These are phyloP conservation scores for Linderina pennispora DNA, from an alignment of 192 early-diverging fungal species.

Conservation along the genomic window DNA sequence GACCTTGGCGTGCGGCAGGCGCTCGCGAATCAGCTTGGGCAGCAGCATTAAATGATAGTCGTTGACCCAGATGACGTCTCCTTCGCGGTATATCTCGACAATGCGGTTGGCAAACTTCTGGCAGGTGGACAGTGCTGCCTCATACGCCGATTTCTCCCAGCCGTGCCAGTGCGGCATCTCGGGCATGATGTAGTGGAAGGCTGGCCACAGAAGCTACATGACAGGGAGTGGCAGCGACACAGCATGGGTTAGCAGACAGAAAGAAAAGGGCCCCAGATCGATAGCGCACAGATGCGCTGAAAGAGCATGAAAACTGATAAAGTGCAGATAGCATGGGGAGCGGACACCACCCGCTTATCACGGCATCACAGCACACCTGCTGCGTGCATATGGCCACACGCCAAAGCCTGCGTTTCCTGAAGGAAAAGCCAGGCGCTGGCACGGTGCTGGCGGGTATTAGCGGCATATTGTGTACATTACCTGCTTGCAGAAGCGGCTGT, in stretches of 20 bases:
- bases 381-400: too few species aligned
- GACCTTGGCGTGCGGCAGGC: conserved; percentile 78
- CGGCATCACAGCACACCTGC: conserved; percentile 2
- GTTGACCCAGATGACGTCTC: conserved; percentile 96
- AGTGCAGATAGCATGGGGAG: too few species aligned
- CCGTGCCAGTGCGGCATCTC: conserved; percentile 79
- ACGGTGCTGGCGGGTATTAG: too few species aligned
- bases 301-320: too few species aligned
- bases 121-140: conserved; percentile 79
- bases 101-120: conserved; percentile 80
- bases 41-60: conserved; percentile 97
- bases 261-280: too few species aligned
- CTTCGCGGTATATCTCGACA: conserved; percentile 63
- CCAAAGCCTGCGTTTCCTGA: too few species aligned
- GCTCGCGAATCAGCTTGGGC: conserved; percentile 78
- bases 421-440: too few species aligned
- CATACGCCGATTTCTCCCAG: conserved; percentile 76
- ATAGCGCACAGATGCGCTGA: too few species aligned
- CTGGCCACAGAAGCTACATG: conserved; percentile 88
- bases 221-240: too few species aligned
- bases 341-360: background rate
- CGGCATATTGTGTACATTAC: too few species aligned
- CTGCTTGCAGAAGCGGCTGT: conserved; percentile 93
- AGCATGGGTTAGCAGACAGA: too few species aligned
- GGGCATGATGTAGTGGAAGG: conserved; percentile 92